These are phyloP conservation scores for Huntiella omanensis DNA, from an alignment of 2,329 filamentous ascomycete species.

Conservation along the genomic window DNA sequence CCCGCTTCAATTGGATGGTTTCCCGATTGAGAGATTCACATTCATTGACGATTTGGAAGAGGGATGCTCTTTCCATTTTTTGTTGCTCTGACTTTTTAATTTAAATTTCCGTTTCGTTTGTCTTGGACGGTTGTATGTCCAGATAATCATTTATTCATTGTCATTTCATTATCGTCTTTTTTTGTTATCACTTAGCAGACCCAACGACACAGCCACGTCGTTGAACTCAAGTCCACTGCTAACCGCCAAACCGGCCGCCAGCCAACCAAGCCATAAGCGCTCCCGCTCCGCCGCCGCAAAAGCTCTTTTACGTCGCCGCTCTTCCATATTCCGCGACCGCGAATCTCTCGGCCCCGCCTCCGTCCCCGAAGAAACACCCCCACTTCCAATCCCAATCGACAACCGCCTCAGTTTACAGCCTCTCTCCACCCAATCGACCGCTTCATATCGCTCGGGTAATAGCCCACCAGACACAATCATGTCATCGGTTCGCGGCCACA, in stretches of 20 bases:
- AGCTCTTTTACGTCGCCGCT: constrained; percentile 8
- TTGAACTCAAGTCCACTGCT: not conserved
- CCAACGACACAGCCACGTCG: too few species aligned
- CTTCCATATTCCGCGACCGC: constrained; percentile 4
- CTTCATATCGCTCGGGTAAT: too few species aligned
- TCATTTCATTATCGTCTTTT: not conserved
- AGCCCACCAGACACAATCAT: constrained; percentile 5
- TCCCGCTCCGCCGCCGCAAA: constrained; percentile 10
- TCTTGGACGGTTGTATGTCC: not conserved
- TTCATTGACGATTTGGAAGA: too few species aligned
- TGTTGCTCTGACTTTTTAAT: too few species aligned
- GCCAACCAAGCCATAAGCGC: constrained; percentile 5
- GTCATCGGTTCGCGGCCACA: constrained; percentile 22
- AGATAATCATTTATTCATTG: not conserved
- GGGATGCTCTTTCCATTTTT: too few species aligned
- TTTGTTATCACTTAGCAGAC: not conserved
- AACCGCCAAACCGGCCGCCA: not conserved
- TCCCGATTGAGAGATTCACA: too few species aligned
- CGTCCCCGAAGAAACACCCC: constrained; percentile 3
- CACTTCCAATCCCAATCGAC: constrained; percentile 5
- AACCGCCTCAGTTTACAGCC: constrained; percentile 5
- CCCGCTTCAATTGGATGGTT: too few species aligned
- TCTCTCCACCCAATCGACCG: constrained; percentile 1
- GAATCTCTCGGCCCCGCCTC: constrained; percentile 1
- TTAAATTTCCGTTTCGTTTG: too few species aligned